These are phyloP conservation scores for Paramarasmius palmivorus DNA, from an alignment of 1,284 basidiomycete species.

Conservation along the genomic window DNA sequence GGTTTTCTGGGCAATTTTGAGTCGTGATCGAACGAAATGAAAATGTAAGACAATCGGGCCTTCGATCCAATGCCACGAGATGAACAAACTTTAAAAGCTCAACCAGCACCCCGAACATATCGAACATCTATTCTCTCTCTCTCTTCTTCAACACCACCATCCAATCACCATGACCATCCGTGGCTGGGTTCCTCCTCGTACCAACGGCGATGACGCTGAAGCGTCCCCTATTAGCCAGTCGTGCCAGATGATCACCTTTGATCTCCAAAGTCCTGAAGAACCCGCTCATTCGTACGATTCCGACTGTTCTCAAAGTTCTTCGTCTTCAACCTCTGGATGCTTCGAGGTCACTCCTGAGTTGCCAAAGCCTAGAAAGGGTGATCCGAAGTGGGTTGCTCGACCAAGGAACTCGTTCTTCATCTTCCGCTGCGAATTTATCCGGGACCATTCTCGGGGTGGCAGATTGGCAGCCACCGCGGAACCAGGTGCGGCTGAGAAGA, in stretches of 20 bases:
- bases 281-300: background rate
- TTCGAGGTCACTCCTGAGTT: background rate
- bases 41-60: no score
- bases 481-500: constrained; percentile 32
- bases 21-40: no score
- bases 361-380: constrained; percentile 20
- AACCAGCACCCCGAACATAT: no score
- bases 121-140: background rate
- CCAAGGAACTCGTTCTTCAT: constrained; percentile 90
- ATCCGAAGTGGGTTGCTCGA: constrained; percentile 74
- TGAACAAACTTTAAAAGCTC: no score
- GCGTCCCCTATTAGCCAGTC: background rate
- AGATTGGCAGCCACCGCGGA: constrained; percentile 26
- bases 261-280: background rate
- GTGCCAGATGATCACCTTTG: background rate
- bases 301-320: background rate
- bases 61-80: no score
- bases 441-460: constrained; percentile 33
- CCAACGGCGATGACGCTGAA: background rate
- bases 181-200: background rate
- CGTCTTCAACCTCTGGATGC: background rate
- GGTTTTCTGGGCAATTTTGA: no score
- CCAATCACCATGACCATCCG: constrained; percentile 1
- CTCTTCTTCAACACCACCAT: background rate
- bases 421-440: constrained; percentile 76